These are phyloP conservation scores for Heliosperma pusillum DNA, from an alignment of 148 eudicot genomes.

Conservation along the genomic window DNA sequence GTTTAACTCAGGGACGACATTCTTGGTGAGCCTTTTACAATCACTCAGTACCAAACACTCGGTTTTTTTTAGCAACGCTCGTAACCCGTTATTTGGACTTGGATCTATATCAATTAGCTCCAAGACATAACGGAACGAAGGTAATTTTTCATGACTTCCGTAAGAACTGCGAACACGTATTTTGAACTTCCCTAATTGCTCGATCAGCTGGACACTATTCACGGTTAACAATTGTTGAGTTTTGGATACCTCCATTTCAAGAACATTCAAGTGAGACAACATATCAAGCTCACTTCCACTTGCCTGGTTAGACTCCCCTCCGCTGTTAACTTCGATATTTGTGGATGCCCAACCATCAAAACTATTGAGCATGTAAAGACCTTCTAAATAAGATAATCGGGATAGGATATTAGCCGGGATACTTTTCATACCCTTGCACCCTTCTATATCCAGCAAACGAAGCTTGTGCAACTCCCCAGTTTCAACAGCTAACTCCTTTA, in stretches of 20 bases:
- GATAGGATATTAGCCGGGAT: constrained; percentile 13
- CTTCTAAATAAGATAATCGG: constrained; percentile 17
- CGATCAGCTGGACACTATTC: neutral
- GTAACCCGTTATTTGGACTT: neutral
- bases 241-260: constrained; percentile 9
- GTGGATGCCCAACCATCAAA: neutral
- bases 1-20: neutral
- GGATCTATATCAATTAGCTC: neutral
- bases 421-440: neutral
- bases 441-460: constrained; percentile 17
- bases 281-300: constrained; percentile 7
- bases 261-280: constrained; percentile 14
- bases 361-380: neutral
- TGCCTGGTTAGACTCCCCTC: neutral
- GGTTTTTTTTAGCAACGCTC: neutral
- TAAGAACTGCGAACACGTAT: neutral
- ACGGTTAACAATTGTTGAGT: neutral
- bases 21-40: neutral
- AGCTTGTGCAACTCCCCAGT: constrained; percentile 6
- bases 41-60: neutral
- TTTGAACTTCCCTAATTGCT: neutral
- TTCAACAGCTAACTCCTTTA: constrained; percentile 4
- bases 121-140: neutral
- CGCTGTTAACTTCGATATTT: neutral
- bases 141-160: too few species aligned